These are phyloP conservation scores for Themeda triandra DNA, from an alignment of 176 grass and related monocot genomes.

Conservation along the genomic window DNA sequence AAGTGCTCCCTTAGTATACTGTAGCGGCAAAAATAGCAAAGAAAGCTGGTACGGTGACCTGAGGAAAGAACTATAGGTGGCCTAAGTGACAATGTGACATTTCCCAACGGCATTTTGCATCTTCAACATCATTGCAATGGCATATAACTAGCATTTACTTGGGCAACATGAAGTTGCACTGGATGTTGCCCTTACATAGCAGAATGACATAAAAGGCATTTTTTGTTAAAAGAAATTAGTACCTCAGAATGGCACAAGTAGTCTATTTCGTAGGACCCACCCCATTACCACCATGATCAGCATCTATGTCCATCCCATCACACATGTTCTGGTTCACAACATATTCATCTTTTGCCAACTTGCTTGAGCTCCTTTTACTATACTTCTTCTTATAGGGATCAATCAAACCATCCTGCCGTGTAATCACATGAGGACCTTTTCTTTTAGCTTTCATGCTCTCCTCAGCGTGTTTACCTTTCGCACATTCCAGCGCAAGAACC, in stretches of 20 bases:
- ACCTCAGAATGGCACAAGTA: conserved; percentile 21
- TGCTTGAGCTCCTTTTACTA: conserved; percentile 37
- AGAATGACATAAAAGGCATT: not conserved
- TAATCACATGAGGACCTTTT: conserved; percentile 14
- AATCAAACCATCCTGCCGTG: conserved; percentile 4
- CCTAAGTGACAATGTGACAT: not conserved
- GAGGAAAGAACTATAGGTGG: not conserved
- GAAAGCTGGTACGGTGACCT: not conserved
- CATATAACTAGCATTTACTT: not conserved
- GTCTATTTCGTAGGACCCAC: conserved; percentile 26
- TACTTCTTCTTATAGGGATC: conserved; percentile 57
- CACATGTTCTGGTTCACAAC: not conserved
- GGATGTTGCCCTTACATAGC: not conserved
- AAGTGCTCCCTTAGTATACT: not conserved
- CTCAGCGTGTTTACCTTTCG: not conserved
- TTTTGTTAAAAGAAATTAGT: not conserved
- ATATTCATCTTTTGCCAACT: conserved; percentile 17
- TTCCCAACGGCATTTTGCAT: conserved; percentile 8
- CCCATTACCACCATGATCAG: conserved; percentile 6
- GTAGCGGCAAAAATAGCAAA: not conserved
- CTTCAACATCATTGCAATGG: not conserved
- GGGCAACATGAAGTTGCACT: not conserved
- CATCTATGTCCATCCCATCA: conserved; percentile 12
- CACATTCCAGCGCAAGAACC: conserved; percentile 38
- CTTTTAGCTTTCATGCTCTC: conserved; percentile 23